Percentiles rank a stretch among this genome's conserved stretches.
Conservation (phyloP, 345 rosid genomes). For the Arabis alpina region DNA sequence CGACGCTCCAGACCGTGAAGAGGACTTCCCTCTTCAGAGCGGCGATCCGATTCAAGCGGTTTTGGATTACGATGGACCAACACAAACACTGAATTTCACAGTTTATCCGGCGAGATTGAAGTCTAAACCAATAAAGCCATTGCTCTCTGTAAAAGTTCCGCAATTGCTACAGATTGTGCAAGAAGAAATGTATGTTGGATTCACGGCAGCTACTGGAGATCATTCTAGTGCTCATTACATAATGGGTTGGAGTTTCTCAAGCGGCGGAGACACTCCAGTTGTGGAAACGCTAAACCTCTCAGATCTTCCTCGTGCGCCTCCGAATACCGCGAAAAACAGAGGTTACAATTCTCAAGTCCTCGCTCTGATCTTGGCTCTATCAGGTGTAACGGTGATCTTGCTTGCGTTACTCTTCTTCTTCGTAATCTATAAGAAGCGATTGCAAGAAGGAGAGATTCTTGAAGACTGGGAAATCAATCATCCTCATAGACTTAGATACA, state of each 20-base stretch:
- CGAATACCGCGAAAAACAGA: conserved; percentile 13
- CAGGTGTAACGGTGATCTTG: conserved; percentile 37
- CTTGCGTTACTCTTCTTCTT: conserved; percentile 41
- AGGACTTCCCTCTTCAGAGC: conserved; percentile 43
- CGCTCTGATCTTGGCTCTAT: conserved; percentile 50
- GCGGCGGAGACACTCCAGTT: conserved; percentile 22
- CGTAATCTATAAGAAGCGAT: conserved; percentile 40
- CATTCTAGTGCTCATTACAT: conserved; percentile 64
- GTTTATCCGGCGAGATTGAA: conserved; percentile 38
- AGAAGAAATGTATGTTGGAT: conserved; percentile 59
- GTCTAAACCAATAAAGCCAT: conserved; percentile 44
- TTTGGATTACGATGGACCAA: conserved; percentile 52
- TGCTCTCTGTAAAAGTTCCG: conserved; percentile 13
- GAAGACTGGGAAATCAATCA: conserved; percentile 70
- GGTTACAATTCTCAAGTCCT: conserved; percentile 34
- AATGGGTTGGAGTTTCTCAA: conserved; percentile 65
- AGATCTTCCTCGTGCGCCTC: conserved; percentile 39
- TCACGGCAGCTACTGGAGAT: conserved; percentile 64
- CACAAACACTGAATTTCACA: conserved; percentile 39
- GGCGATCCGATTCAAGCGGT: conserved; percentile 52
- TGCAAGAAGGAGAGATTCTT: conserved; percentile 49
- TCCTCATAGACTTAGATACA: conserved; percentile 62
- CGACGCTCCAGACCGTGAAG: conserved; percentile 5
- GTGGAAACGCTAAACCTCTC: conserved; percentile 41
- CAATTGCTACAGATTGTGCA: conserved; percentile 5